Evolutionary conservation across 1,284 basidiomycete genomes (phyloP).

Genomic region (Naganishia sp.): DNA sequence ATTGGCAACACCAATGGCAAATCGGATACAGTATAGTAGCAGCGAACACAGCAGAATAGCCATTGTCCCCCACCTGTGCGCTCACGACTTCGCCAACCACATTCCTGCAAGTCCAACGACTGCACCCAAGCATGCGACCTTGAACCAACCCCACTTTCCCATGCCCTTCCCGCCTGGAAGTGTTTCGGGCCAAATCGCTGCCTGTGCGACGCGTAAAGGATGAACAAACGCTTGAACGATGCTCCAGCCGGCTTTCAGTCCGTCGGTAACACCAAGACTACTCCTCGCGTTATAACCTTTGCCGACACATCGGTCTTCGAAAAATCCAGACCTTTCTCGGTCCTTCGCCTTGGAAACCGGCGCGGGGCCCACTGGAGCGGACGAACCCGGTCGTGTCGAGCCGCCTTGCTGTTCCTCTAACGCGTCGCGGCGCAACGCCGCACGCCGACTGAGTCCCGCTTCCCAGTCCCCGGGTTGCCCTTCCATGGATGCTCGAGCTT

Average conservation of each 20-base stretch:
- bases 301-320: conserved; percentile 9
- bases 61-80: not conserved
- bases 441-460: conserved; percentile 25
- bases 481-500: conserved; percentile 13
- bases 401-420: not conserved
- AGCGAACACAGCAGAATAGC: not conserved
- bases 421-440: conserved; percentile 14
- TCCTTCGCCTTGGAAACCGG: not conserved
- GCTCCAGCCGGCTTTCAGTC: conserved; percentile 13
- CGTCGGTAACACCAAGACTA: conserved; percentile 8
- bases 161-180: not conserved
- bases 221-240: conserved; percentile 13
- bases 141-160: conserved; percentile 7
- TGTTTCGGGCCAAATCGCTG: conserved; percentile 2
- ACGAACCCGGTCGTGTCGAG: no score
- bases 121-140: conserved; percentile 17
- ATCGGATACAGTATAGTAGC: not conserved
- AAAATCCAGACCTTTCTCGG: conserved; percentile 12
- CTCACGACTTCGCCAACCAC: not conserved
- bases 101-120: conserved; percentile 14
- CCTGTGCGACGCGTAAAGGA: not conserved
- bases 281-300: not conserved
- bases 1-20: not conserved
- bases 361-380: no score
- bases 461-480: conserved; percentile 27